These are phyloP conservation scores for Juglanconis sp. DNA, from an alignment of 2,329 filamentous ascomycete species.

Conservation along the genomic window DNA sequence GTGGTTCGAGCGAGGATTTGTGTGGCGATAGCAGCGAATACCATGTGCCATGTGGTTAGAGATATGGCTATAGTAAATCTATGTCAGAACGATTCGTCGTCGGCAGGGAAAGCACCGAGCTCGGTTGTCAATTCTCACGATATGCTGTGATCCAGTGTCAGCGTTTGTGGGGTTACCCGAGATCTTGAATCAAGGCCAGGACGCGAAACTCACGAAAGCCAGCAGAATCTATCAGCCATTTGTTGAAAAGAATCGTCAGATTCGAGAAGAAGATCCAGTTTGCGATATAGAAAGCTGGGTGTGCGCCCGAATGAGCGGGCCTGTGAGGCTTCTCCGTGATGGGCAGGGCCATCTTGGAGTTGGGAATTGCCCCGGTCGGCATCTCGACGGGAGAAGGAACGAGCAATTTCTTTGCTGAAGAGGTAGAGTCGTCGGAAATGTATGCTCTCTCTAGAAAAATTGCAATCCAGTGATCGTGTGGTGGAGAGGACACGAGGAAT, in stretches of 20 bases:
- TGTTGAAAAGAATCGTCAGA: conserved; percentile 86
- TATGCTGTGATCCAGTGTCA: conserved; percentile 1
- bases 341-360: conserved; percentile 13
- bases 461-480: too few species aligned
- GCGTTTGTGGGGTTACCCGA: background rate
- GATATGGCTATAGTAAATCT: conserved; percentile 49
- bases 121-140: background rate
- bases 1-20: conserved; percentile 88
- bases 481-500: too few species aligned
- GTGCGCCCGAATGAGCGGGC: background rate
- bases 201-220: conserved; percentile 63
- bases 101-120: background rate
- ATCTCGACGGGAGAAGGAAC: background rate
- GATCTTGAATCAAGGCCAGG: background rate
- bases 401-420: background rate
- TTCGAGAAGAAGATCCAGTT: conserved; percentile 85
- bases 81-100: conserved; percentile 22
- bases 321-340: conserved; percentile 11
- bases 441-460: background rate
- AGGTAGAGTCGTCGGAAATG: background rate
- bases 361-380: conserved; percentile 7
- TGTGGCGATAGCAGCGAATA: conserved; percentile 87
- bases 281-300: conserved; percentile 15
- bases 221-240: conserved; percentile 75
- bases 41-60: conserved; percentile 91